phyloP scores from a whole-genome alignment of 352 stramenopile species.

The Phytophthora crassamura region DNA sequence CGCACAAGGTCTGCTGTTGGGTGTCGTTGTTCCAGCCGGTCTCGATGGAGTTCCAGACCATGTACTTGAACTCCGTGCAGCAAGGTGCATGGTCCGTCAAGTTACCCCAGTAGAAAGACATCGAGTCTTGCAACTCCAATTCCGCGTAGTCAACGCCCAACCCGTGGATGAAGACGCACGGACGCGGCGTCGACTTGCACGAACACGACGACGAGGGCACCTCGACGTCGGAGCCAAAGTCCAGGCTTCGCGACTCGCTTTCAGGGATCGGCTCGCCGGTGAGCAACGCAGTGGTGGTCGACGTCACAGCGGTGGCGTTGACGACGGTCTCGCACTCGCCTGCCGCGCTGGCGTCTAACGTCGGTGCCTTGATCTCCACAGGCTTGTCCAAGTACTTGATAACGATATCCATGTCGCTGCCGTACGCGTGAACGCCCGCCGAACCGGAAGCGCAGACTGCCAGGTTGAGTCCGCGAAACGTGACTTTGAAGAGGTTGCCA shows the following conservation, averaged over 20 bases:
- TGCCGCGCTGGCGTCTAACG: conserved; percentile 6
- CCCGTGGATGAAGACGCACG: conserved; percentile 60
- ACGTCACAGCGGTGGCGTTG: conserved; percentile 28
- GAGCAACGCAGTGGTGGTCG: conserved; percentile 31
- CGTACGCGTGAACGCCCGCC: conserved; percentile 29
- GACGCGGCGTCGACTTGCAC: conserved; percentile 38
- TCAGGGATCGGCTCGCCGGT: conserved; percentile 34
- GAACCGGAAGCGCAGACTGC: conserved; percentile 37
- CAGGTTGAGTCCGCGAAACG: conserved; percentile 35
- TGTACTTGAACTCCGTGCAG: conserved; percentile 53
- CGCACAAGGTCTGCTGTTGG: conserved; percentile 48
- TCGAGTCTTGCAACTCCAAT: conserved; percentile 34
- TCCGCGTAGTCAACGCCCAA: conserved; percentile 35
- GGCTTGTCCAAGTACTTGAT: conserved; percentile 32
- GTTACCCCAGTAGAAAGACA: conserved; percentile 47
- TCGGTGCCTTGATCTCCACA: conserved; percentile 28
- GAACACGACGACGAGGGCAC: conserved; percentile 30
- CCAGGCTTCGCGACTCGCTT: conserved; percentile 20
- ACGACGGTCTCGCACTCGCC: conserved; percentile 24
- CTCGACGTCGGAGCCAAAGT: conserved; percentile 3
- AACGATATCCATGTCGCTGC: conserved; percentile 39
- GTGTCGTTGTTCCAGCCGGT: conserved; percentile 43
- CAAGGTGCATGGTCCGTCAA: conserved; percentile 50
- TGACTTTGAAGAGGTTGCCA: conserved; percentile 43
- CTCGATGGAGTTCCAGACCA: conserved; percentile 47